These are phyloP conservation scores for Austroboletus novae-zelandiae DNA, from an alignment of 1,284 basidiomycete species.

Conservation along the genomic window DNA sequence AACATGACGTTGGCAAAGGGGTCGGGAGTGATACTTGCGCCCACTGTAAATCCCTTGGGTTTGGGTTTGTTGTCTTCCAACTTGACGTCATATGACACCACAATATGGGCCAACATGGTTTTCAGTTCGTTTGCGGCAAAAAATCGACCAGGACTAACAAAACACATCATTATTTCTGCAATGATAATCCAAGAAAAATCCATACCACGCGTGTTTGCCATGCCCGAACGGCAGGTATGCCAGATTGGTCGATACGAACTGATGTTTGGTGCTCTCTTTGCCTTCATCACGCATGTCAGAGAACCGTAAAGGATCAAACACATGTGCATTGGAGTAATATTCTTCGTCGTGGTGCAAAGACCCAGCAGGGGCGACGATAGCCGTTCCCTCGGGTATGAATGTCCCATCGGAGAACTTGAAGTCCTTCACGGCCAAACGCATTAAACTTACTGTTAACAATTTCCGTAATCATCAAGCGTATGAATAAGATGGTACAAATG, in stretches of 20 bases:
- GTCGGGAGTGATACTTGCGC: constrained; percentile 1
- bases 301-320: too few species aligned
- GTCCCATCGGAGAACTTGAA: constrained; percentile 43
- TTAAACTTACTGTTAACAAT: neutral
- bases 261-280: too few species aligned
- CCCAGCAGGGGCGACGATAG: constrained; percentile 23
- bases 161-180: too few species aligned
- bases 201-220: too few species aligned
- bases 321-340: neutral
- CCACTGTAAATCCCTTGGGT: constrained; percentile 4
- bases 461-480: neutral
- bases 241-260: too few species aligned
- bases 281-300: neutral
- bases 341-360: neutral
- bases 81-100: constrained; percentile 9
- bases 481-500: neutral
- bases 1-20: constrained; percentile 10
- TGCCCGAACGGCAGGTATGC: too few species aligned
- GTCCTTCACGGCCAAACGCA: neutral
- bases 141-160: constrained; percentile 12
- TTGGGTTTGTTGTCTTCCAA: constrained; percentile 1
- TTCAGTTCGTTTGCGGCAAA: constrained; percentile 11
- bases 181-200: too few species aligned
- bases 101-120: constrained; percentile 11
- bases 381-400: constrained; percentile 37